Base-by-base conservation (phyloP, 257 asterid genomes). In the Fraxinus excelsior region DNA sequence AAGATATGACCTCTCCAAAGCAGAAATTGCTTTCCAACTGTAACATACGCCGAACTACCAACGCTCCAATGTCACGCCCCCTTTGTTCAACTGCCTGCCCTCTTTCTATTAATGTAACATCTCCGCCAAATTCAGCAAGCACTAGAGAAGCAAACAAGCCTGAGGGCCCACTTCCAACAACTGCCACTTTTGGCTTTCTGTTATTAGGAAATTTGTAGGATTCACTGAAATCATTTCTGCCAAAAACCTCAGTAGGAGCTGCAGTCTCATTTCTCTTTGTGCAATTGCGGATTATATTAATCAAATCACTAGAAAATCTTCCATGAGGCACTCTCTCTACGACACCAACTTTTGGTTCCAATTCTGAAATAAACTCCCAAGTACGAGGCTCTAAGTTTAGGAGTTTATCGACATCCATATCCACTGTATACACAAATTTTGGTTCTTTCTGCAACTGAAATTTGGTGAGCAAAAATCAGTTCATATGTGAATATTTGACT, bases 91-190 rank as follows among this genome's bases (percentile, higher is more conserved):
- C 99, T 2, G 99, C 88, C 81, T 95, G 86, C 76, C 99, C 99
- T 86, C 99, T 89, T 89, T 93, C 99, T 67, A 95, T 37, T 49
- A 95, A 80, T 12, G 98, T 88, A 74, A 95, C 98, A 84, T 95
- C 92, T 23, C 93, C 99, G 69, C 99, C 99, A 84, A 87, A 86
- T 86, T 93, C 99, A 82, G 98, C 98, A 70, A 95, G 97, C 80
- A 93, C 99, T 68, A 95, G 97, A 77, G 98, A 86, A 78, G 99
- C 97, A 86, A 93, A 95, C 83, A 95, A 84, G 76, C 99, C 99
- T 14, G 98, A 88, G 44, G 98, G 98, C 31, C 99, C 99, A 81
- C 98, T 91, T 49, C 99, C 99, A 81, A 89, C 93, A 78, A 95
- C 93, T 10, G 87, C 93, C 38, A 95, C 89, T 86, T 86, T 91